Conservation (phyloP, 371 early-diverging fungal species). For the Mortierella sp. region DNA sequence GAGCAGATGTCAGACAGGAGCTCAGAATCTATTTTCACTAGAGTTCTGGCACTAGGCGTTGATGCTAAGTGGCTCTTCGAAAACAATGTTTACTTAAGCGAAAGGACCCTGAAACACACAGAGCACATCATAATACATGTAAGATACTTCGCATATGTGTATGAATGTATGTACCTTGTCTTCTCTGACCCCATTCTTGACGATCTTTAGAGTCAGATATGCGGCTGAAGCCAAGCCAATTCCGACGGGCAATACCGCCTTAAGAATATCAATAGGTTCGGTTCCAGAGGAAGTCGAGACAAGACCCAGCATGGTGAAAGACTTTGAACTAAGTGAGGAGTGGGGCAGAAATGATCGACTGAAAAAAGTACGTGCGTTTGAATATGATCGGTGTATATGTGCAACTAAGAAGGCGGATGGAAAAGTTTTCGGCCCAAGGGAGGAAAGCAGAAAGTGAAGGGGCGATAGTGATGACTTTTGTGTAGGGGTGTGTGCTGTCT, state of each 20-base stretch:
- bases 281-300: slow-evolving; percentile 11
- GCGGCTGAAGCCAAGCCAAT: slow-evolving; percentile 44
- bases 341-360: background rate
- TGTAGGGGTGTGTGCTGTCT: too few relatives aligned
- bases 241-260: slow-evolving; percentile 29
- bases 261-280: slow-evolving; percentile 19
- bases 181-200: background rate
- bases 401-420: too few relatives aligned
- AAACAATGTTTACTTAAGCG: too few relatives aligned
- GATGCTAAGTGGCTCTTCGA: too few relatives aligned
- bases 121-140: background rate
- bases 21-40: background rate
- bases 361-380: background rate
- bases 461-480: too few relatives aligned
- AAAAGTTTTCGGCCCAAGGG: too few relatives aligned
- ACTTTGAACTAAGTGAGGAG: background rate
- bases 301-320: slow-evolving; percentile 30
- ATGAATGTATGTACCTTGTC: background rate
- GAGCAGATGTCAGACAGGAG: background rate
- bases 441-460: too few relatives aligned
- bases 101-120: background rate
- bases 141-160: background rate
- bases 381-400: background rate
- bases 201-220: slow-evolving; percentile 22
- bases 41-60: background rate